A percentile compares a stretch with the other conserved stretches of the same genome.
Conservation (phyloP, 179 eudicot genomes). For the Silene vulgaris region DNA sequence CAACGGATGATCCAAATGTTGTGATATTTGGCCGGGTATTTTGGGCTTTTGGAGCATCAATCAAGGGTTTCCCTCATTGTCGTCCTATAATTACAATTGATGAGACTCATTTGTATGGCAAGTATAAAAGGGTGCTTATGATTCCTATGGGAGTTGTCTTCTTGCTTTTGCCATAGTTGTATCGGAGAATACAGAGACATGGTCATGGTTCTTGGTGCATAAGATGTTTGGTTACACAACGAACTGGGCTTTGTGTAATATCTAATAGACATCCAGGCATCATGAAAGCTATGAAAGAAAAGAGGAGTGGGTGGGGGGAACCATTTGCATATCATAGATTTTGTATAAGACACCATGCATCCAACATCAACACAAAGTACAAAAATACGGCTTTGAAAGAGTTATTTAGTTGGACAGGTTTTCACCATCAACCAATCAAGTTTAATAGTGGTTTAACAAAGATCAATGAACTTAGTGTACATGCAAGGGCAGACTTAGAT, state of each 20-base stretch:
- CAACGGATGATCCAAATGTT: neutral
- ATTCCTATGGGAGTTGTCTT: neutral
- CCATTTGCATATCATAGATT: neutral
- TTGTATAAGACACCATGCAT: neutral
- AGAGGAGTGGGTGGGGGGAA: neutral
- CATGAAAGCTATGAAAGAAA: neutral
- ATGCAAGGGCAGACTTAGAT: too few species aligned
- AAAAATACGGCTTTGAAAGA: too few species aligned
- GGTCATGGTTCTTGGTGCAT: neutral
- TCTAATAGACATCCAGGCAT: neutral
- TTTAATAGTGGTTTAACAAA: too few species aligned
- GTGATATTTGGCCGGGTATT: neutral
- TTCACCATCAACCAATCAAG: too few species aligned
- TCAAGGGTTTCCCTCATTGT: neutral
- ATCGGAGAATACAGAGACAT: neutral
- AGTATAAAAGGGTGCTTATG: neutral
- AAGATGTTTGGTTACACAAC: neutral
- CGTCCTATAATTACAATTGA: neutral
- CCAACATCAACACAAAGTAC: too few species aligned
- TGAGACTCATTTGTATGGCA: neutral
- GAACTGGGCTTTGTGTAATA: neutral
- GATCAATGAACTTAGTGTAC: too few species aligned
- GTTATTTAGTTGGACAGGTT: too few species aligned
- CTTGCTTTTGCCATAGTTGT: neutral
- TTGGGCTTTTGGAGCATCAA: neutral